Conservation (phyloP, 371 early-diverging fungal genomes). For the Actinomucor elegans region DNA sequence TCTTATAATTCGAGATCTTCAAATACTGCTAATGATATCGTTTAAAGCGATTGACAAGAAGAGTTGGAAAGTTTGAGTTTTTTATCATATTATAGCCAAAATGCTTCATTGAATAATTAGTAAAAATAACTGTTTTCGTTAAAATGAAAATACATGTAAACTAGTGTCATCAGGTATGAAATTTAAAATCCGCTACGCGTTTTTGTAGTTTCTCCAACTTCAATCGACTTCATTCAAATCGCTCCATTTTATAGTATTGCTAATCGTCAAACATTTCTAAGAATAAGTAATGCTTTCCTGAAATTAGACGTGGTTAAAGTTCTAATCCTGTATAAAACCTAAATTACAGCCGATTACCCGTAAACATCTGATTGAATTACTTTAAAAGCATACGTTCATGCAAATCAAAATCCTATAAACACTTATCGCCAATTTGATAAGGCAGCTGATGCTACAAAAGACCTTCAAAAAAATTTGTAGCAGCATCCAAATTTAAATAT, state of each 20-base stretch:
- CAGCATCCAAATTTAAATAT: conserved; percentile 17
- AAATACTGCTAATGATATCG: conserved; percentile 7
- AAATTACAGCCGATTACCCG: conserved; percentile 13
- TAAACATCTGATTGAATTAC: conserved; percentile 11
- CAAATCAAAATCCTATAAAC: conserved; percentile 16
- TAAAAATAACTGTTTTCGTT: too few relatives aligned
- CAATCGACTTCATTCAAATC: background rate
- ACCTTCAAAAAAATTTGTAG: conserved; percentile 10
- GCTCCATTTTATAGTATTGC: conserved; percentile 15
- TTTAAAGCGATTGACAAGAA: conserved; percentile 10
- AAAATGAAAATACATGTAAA: background rate
- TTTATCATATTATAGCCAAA: too few relatives aligned
- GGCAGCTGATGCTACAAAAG: conserved; percentile 15
- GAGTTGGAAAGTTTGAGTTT: conserved; percentile 10
- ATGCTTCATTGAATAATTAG: too few relatives aligned
- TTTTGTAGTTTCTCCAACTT: background rate
- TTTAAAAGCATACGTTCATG: conserved; percentile 17
- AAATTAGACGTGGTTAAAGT: conserved; percentile 15
- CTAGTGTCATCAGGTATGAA: background rate
- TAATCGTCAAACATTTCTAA: conserved; percentile 14
- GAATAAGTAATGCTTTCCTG: conserved; percentile 18
- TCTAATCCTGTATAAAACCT: conserved; percentile 9
- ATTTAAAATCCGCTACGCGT: conserved; percentile 3
- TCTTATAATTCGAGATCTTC: conserved; percentile 8
- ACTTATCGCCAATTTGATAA: conserved; percentile 18